phyloP scores from a whole-genome alignment of 768 basidiomycete species.

The Collybiopsis confluens region DNA sequence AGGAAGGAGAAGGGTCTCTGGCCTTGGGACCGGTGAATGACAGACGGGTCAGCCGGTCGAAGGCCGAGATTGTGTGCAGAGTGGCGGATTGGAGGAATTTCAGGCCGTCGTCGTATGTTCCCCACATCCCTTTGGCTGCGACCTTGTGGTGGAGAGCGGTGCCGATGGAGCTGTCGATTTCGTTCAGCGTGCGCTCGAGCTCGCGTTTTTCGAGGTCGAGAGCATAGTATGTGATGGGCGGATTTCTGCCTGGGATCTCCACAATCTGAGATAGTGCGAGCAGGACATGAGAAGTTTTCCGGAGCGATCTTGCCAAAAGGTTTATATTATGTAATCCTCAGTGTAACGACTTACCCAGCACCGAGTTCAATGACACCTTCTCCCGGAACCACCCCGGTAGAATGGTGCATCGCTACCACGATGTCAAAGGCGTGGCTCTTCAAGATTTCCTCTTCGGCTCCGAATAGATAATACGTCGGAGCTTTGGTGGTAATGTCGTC shows the following conservation, averaged over 20 bases:
- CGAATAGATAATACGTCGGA: slow-evolving; percentile 86
- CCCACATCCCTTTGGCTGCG: slow-evolving; percentile 78
- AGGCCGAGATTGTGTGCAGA: slow-evolving; percentile 26
- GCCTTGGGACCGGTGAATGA: slow-evolving; percentile 9
- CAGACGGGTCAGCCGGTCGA: slow-evolving; percentile 10
- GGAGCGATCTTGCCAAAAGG: slow-evolving; percentile 54
- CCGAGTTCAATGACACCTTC: slow-evolving; percentile 86
- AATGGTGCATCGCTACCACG: slow-evolving; percentile 61
- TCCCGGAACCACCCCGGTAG: slow-evolving; percentile 30
- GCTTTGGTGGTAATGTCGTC: slow-evolving; percentile 78
- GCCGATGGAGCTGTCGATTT: slow-evolving; percentile 65
- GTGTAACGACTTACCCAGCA: slow-evolving; percentile 91
- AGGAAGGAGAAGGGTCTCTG: slow-evolving; percentile 35
- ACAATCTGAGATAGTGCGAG: slow-evolving; percentile 60
- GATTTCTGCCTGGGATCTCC: slow-evolving; percentile 23
- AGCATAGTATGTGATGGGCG: slow-evolving; percentile 81
- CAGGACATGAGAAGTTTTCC: slow-evolving; percentile 86
- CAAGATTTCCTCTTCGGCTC: slow-evolving; percentile 83
- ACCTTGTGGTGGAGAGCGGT: slow-evolving; percentile 65
- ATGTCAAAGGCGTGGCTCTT: slow-evolving; percentile 71
- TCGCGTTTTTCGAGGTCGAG: slow-evolving; percentile 90
- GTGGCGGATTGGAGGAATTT: slow-evolving; percentile 71
- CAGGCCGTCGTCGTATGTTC: slow-evolving; percentile 87
- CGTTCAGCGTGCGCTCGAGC: slow-evolving; percentile 71
- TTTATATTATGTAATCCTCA: too few species aligned